Evolutionary conservation across 148 eudicot species (phyloP), one percentile per base, ranked within the genome.

Genomic region (Simmondsia chinensis): DNA sequence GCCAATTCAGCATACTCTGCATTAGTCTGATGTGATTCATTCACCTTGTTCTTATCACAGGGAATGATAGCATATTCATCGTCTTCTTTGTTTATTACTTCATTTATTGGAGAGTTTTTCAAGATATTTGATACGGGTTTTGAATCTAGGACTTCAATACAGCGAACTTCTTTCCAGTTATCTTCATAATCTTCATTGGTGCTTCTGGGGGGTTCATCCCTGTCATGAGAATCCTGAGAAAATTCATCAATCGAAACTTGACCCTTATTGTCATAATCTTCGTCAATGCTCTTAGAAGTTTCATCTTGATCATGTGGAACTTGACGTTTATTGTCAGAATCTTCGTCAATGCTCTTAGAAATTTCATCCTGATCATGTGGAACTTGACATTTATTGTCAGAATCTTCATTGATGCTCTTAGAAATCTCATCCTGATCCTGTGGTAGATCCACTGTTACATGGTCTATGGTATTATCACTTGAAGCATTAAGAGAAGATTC

Each of bases 121-220:
- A 36, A 17, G 30, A 44, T 27, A 49, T 54, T 57, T 20, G 50
- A 6, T 41, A 49, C 58, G 5, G 44, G 5, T 46, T 50, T 52
- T 6, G 43, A 26, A 18, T 55, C 69, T 45, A 69, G 64, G 22
- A 56, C 56, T 60, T 79, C 85, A 46, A 81, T 59, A 54, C 75
- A 72, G 38, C 57, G 79, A 48, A 76, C 95, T 43, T 91, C 94
- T 65, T 70, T 86, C 61, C 78, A 74, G 37, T 62, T 49, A 34
- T 71, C 88, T 51, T 82, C 89, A 17, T 42, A 45, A 46, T 59
- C 57, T 33, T 59, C 60, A 14, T 43, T 39, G 10, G 56, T 49
- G 63, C 40, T 52, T 17, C n/a, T n/a, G n/a, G n/a, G n/a, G n/a
- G n/a, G n/a, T n/a, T n/a, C n/a, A n/a, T n/a, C n/a, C n/a, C n/a